Evolutionary conservation across 805 yeast genomes (phyloP), one percentile per base, ranked within the genome.

Genomic region (Wickerhamomyces alni): DNA sequence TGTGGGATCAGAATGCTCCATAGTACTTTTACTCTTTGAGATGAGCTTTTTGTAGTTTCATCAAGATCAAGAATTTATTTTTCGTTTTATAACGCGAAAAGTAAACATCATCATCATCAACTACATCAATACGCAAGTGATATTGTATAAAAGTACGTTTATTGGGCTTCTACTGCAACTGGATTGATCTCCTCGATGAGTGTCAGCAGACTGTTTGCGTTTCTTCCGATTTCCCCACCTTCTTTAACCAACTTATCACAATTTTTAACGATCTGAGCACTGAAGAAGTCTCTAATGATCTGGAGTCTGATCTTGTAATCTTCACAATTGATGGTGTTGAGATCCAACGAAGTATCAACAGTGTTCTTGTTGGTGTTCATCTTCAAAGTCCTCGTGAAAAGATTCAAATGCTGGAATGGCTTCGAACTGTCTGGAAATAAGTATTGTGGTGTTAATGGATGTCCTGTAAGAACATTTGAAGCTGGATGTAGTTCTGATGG

Each of bases 171-270:
- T 11, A 5, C n/a, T 17, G 10, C 11, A 17, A 6, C 16, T 18
- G 12, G 17, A n/a, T 31, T 18, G 32, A 46, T 13, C 11, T 42
- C 44, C 17, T 43, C 47, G 1, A 43, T 33, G 15, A 54, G 16
- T 2, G 33, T 31, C 24, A 50, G 40, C n/a, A 54, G 27, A 2
- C 44, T 33, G 18, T 62, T 65, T 8, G 75, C 70, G 12, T 57
- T 71, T 44, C 78, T 71, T 3, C 88, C 88, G 16, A 72, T 63
- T 35, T 80, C 86, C 1, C 89, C 89, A 11, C 87, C 94, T 47
- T 84, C 93, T 50, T 76, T 77, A 9, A 77, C 58, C 25, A 76
- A 51, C 30, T 65, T 65, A 1, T 61, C 64, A 17, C 82, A 63
- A 28, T 85, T 82, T 35, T 63, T 68, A 17, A 51, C 40, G 36